These are phyloP conservation scores for Aspergillus pseudotamarii DNA, from an alignment of 2,329 filamentous ascomycete species.

Conservation along the genomic window DNA sequence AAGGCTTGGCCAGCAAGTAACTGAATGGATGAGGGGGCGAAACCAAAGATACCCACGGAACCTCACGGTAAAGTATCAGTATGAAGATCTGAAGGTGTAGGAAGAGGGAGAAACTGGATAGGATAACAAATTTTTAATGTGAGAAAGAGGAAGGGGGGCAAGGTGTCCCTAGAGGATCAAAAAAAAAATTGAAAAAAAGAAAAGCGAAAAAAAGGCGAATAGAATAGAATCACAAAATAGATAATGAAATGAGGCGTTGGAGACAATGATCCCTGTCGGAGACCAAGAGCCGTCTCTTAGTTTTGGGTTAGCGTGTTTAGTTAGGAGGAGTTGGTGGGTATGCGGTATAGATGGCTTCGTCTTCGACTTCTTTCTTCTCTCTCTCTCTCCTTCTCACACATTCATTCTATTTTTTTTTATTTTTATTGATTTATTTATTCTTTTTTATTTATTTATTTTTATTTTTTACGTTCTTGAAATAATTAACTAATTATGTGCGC, in stretches of 20 bases:
- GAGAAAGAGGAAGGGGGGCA: not conserved
- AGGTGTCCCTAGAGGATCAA: not conserved
- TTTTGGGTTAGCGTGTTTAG: constrained; percentile 6
- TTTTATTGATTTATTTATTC: not conserved
- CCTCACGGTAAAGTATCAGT: constrained; percentile 3
- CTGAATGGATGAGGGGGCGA: constrained; percentile 20
- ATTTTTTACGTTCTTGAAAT: not conserved
- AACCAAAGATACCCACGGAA: constrained; percentile 7
- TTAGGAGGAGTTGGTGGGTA: constrained; percentile 8
- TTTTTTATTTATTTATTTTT: not conserved
- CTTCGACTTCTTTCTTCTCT: not conserved
- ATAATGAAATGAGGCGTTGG: constrained; percentile 11
- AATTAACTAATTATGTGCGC: not conserved
- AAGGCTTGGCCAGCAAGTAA: constrained; percentile 36
- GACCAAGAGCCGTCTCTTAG: constrained; percentile 18
- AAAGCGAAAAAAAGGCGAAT: constrained; percentile 3
- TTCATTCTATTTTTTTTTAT: not conserved
- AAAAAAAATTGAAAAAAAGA: constrained; percentile 9
- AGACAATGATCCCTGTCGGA: constrained; percentile 21
- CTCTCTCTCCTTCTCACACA: not conserved
- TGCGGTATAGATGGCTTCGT: constrained; percentile 1
- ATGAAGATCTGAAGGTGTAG: not conserved
- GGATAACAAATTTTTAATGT: constrained; percentile 4
- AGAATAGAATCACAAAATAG: constrained; percentile 6
- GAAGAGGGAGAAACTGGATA: constrained; percentile 1